A percentile compares a stretch with the other conserved stretches of the same genome.
These are phyloP conservation scores for Fusarium secorum DNA, from an alignment of 2,329 filamentous ascomycete species.

Conservation along the genomic window DNA sequence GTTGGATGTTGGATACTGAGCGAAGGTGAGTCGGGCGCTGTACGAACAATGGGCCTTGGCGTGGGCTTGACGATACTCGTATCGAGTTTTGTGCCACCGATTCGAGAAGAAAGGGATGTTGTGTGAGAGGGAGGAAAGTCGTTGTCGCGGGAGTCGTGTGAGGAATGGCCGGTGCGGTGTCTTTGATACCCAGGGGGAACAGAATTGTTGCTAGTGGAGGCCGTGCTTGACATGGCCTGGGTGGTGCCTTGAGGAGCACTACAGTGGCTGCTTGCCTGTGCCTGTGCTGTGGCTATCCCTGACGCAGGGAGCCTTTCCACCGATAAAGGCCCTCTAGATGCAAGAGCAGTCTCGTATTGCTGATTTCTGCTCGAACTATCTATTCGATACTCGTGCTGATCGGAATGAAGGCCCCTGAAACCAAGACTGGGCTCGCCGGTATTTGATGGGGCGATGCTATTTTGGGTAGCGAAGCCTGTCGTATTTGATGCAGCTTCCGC, in stretches of 20 bases:
- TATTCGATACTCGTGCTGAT: slow-evolving; percentile 22
- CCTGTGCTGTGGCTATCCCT: slow-evolving; percentile 31
- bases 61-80: slow-evolving; percentile 52
- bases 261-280: slow-evolving; percentile 31
- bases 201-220: slow-evolving; percentile 30
- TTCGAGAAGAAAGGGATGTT: slow-evolving; percentile 42
- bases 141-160: slow-evolving; percentile 26
- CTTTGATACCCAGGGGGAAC: slow-evolving; percentile 38
- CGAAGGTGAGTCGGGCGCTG: slow-evolving; percentile 54
- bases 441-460: slow-evolving; percentile 39
- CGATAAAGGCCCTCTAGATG: slow-evolving; percentile 24
- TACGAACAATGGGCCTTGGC: slow-evolving; percentile 57
- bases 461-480: slow-evolving; percentile 35
- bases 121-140: slow-evolving; percentile 19
- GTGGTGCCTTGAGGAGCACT: slow-evolving; percentile 33
- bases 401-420: slow-evolving; percentile 36
- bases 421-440: slow-evolving; percentile 26
- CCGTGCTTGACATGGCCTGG: slow-evolving; percentile 27
- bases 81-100: slow-evolving; percentile 54
- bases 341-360: slow-evolving; percentile 39
- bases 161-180: slow-evolving; percentile 32
- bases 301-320: slow-evolving; percentile 22
- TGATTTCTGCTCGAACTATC: slow-evolving; percentile 10
- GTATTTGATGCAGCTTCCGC: slow-evolving; percentile 25
- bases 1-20: slow-evolving; percentile 64